Evolutionary conservation across 1,284 basidiomycete genomes (phyloP).

Genomic region (Afroboletus lepidellus): DNA sequence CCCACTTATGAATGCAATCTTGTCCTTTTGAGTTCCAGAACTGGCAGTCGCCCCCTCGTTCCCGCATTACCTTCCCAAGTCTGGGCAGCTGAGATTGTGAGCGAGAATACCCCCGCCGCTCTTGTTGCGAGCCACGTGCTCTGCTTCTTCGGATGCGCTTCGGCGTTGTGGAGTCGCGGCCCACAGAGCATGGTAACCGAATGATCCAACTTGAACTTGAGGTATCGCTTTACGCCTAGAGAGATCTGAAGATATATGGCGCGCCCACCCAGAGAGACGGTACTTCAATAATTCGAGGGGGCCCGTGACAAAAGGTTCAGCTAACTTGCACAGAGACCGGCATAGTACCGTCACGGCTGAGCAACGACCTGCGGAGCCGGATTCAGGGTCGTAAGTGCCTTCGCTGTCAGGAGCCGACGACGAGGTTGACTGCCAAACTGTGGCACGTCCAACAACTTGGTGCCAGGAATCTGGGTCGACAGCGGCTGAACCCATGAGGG

Average conservation of each 20-base stretch:
- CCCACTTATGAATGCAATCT: background rate
- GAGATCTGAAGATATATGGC: too few relatives aligned
- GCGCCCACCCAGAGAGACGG: background rate
- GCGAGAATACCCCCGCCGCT: background rate
- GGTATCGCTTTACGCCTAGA: background rate
- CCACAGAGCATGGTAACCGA: too few relatives aligned
- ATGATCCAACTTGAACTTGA: too few relatives aligned
- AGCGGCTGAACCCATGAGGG: conserved; percentile 4
- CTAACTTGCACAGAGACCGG: background rate
- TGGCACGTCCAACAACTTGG: background rate
- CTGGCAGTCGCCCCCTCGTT: background rate
- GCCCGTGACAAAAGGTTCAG: background rate
- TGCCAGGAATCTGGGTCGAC: background rate
- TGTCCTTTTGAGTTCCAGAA: conserved; percentile 1
- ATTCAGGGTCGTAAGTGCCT: conserved; percentile 9
- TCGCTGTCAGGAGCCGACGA: conserved; percentile 4
- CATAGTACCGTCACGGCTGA: background rate
- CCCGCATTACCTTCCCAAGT: background rate
- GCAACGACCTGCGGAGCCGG: conserved; percentile 17
- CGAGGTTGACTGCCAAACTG: background rate
- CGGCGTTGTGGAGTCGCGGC: background rate
- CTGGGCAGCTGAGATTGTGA: background rate
- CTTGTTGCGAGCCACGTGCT: conserved; percentile 3
- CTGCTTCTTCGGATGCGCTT: background rate
- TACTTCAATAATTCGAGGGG: background rate